Base-by-base conservation (phyloP, 2,329 filamentous ascomycete genomes). In the Penicillium oxalicum region DNA sequence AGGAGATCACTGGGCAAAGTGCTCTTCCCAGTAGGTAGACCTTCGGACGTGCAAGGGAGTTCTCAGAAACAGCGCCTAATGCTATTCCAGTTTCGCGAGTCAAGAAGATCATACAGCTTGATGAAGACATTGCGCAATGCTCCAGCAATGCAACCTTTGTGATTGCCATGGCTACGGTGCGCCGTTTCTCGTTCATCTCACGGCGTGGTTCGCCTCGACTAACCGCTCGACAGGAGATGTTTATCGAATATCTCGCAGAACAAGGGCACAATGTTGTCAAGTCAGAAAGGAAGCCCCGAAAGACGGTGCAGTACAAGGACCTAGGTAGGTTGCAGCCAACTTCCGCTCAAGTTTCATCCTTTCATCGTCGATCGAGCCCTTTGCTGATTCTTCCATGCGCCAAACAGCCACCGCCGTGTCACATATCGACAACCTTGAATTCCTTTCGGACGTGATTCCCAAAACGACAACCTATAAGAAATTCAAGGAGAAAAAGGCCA, bases 281-380 rank as follows among this genome's bases (percentile, higher is more conserved):
- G 65, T 80, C 90, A 1, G 93, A 97, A 71, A 82, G 86, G 60
- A 97, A 97, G 69, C 91, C 91, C 5, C 80, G 93, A 48, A 83
- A 91, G 52, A 96, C 94, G 63, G 86, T 98, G 53, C 93, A 97
- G 68, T 98, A 98, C 75, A 88, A 88, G 65, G 93, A 98, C 70
- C 79, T 98, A 37, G 86, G 87, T 90, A 74, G 49, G 77, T 62
- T 24, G 26, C 36, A 26, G 18, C 18, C 24, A 9, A 9, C n/a
- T 9, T 2, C 34, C 12, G 28, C 25, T 3, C 33, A 35, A 28
- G n/a, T 2, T 8, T 32, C 8, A 11, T 32, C 8, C 11, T 32
- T 32, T 32, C 29, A 32, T 11, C 29, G 28, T 37, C 29, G 8
- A 26, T 5, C 33, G 11, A 9, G 24, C 13, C 12, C 18, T 24